Percentiles rank a stretch among this genome's conserved stretches.
phyloP scores from a whole-genome alignment of 352 stramenopile species.

The Globisporangium okanoganense region DNA sequence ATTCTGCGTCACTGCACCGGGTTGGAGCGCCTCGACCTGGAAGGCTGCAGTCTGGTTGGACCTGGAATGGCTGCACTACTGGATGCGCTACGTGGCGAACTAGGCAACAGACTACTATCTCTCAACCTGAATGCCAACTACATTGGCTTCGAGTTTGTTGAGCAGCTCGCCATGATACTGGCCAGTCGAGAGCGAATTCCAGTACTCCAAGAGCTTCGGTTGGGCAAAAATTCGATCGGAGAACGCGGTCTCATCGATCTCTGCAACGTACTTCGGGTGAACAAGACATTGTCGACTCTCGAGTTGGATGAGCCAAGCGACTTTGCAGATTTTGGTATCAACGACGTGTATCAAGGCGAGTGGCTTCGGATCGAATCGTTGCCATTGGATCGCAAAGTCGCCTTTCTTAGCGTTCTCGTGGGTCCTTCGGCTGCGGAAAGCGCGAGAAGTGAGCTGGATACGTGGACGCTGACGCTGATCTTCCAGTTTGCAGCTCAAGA shows the following conservation, averaged over 20 bases:
- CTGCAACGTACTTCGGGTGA: neutral
- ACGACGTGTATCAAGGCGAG: neutral
- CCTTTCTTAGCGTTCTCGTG: neutral
- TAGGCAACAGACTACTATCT: neutral
- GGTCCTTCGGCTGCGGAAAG: neutral
- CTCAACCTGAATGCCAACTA: conserved; percentile 14
- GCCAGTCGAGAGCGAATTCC: neutral
- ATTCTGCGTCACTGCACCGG: conserved; percentile 2
- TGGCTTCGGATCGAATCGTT: neutral
- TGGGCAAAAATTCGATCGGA: conserved; percentile 3
- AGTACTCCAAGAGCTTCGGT: conserved; percentile 2
- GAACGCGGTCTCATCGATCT: neutral
- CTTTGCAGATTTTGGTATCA: neutral
- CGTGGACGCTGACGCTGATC: neutral
- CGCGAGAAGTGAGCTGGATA: neutral
- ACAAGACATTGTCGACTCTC: conserved; percentile 8
- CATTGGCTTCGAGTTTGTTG: neutral
- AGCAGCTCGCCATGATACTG: neutral
- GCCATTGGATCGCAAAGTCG: neutral
- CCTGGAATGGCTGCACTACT: neutral
- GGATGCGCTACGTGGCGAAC: neutral
- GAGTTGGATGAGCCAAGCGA: conserved; percentile 1
- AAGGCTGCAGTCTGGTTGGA: conserved; percentile 2
- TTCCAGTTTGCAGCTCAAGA: conserved; percentile 1
- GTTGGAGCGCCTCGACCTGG: conserved; percentile 10